Base-by-base conservation (phyloP, 1,139 yeast genomes). In the Kodamaea suecica region DNA sequence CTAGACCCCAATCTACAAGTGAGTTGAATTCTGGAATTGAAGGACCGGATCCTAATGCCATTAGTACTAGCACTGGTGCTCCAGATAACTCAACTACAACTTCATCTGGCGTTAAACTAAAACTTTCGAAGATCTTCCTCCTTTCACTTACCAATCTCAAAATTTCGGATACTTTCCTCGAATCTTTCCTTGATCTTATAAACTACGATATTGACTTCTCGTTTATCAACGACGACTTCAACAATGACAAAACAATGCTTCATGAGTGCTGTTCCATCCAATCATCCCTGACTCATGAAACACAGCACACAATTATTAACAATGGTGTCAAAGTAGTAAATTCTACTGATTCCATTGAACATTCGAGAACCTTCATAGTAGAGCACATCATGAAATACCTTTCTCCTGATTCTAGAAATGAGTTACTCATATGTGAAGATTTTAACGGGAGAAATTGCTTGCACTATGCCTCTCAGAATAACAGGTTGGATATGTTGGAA, bases 401-500 rank as follows among this genome's bases (percentile, higher is more conserved):
- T 8, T 33, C 57, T 1, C 38, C 42, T 3, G 48, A 46, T 2
- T 49, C 53, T 1, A 44, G 57, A 5, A 38, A 45, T 6, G 48
- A 50, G 4, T 44, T 69, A 7, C 53, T 70, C 6, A 58, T 68
- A 4, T 57, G 68, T 15, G 66, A 63, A 38, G 94, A 84, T 51
- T 71, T 73, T 29, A 81, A 84, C 47, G 95, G 95, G 4, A 73
- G 94, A 47, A 80, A 83, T 3, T 90, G 97, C 26, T 62, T 92
- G 10, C 97, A 92, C 57, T 87, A 90, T 55, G 95, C 96, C 1
- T 76, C 95, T 5, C 88, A 82, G 48, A 61, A 73, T 44, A 83
- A 84, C 31, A 61, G 84, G 39, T 53, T 67, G 16, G 86, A 79
- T 41, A 57, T 82, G 21, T 65, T 82, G 20, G 63, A 64, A 27